Percentiles rank a stretch among this genome's conserved stretches.
Evolutionary conservation across 2,329 filamentous ascomycete species (phyloP).

Genomic region (Monosporascus sp.): DNA sequence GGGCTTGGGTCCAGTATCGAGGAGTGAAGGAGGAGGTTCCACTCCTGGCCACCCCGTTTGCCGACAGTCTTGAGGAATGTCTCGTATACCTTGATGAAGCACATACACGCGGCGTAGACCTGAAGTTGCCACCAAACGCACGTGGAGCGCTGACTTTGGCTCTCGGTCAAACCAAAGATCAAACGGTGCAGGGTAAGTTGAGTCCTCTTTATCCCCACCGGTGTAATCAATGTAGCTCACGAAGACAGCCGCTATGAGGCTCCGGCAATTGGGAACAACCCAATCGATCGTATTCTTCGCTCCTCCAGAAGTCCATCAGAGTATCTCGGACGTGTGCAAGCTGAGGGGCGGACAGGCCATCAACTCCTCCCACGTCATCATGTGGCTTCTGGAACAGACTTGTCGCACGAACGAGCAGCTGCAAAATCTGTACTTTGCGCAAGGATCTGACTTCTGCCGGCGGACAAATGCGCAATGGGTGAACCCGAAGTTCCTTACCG

Average conservation of each 20-base stretch:
- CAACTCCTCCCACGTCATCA: constrained; percentile 43
- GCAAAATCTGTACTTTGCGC: constrained; percentile 52
- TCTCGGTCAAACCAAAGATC: constrained; percentile 54
- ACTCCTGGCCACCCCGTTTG: constrained; percentile 49
- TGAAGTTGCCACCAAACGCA: constrained; percentile 47
- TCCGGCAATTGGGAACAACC: constrained; percentile 52
- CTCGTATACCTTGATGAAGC: constrained; percentile 55
- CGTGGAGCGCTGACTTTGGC: constrained; percentile 53
- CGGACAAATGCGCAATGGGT: constrained; percentile 44
- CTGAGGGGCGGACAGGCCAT: constrained; percentile 21
- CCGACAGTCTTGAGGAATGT: constrained; percentile 44
- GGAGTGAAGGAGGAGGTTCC: constrained; percentile 28
- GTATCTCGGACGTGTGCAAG: constrained; percentile 44
- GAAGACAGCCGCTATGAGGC: constrained; percentile 56
- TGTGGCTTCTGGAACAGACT: constrained; percentile 61
- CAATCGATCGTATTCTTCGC: constrained; percentile 54
- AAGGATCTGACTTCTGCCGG: constrained; percentile 57
- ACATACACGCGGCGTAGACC: constrained; percentile 57
- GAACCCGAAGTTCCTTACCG: constrained; percentile 34
- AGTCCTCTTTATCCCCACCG: neutral
- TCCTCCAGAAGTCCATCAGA: constrained; percentile 57
- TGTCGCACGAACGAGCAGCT: constrained; percentile 56
- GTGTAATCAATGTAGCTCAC: neutral
- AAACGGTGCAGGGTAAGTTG: constrained; percentile 51
- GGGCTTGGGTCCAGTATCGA: constrained; percentile 38